Conservation (phyloP, 768 basidiomycete species). For the Trametes coccinea region DNA sequence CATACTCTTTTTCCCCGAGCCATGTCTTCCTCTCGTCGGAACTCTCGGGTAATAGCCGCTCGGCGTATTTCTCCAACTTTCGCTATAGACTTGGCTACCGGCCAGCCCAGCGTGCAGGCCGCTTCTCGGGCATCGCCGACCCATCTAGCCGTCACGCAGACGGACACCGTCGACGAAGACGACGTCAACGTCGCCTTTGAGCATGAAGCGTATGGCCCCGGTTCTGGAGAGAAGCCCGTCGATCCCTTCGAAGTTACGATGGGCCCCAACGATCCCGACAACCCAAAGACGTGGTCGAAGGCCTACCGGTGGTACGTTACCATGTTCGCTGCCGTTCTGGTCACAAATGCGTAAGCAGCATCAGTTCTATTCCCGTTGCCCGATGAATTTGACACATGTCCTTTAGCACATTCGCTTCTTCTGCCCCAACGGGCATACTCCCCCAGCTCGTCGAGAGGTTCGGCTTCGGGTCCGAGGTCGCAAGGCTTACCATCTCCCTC, state of each 20-base stretch:
- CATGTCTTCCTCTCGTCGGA: too few relatives aligned
- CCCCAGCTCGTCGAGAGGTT: conserved; percentile 47
- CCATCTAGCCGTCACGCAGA: too few relatives aligned
- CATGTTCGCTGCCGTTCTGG: conserved; percentile 24
- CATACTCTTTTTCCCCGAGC: too few relatives aligned
- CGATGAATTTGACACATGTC: too few relatives aligned
- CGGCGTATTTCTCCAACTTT: too few relatives aligned
- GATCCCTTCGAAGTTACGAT: conserved; percentile 31
- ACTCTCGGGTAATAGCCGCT: too few relatives aligned
- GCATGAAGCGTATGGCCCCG: conserved; percentile 28
- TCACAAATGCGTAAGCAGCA: conserved; percentile 37
- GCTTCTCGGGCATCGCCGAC: too few relatives aligned
- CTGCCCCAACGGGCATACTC: conserved; percentile 54
- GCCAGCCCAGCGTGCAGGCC: too few relatives aligned
- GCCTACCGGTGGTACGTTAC: conserved; percentile 31
- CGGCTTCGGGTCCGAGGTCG: conserved; percentile 50
- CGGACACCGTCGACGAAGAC: conserved; percentile 1
- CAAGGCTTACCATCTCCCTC: conserved; percentile 55
- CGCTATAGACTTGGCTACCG: too few relatives aligned
- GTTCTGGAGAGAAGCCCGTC: conserved; percentile 27
- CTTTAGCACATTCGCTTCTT: conserved; percentile 61
- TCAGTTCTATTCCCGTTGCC: too few relatives aligned
- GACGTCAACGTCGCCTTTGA: conserved; percentile 25
- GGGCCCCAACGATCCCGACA: conserved; percentile 25
- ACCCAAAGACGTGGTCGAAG: conserved; percentile 28